Evolutionary conservation across 768 basidiomycete species (phyloP).

Genomic region (Phlebiopsis flavidoalba): DNA sequence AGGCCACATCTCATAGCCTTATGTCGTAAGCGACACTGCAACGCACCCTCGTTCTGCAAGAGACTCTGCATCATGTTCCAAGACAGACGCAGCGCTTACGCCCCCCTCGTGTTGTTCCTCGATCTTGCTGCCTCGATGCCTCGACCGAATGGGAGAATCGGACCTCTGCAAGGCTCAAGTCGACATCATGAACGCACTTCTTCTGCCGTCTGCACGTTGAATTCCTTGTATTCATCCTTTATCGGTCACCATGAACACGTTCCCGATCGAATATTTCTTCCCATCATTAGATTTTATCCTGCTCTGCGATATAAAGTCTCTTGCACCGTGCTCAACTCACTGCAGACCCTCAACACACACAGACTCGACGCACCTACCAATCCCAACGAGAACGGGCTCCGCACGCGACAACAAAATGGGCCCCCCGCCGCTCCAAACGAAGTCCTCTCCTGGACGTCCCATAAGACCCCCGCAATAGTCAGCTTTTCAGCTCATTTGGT

Average conservation of each 20-base stretch:
- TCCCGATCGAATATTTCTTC: slow-evolving; percentile 58
- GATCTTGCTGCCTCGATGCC: slow-evolving; percentile 60
- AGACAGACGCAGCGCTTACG: slow-evolving; percentile 40
- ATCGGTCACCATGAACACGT: slow-evolving; percentile 75
- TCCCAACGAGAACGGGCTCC: slow-evolving; percentile 22
- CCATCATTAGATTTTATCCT: slow-evolving; percentile 49
- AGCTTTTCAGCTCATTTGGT: slow-evolving; percentile 78
- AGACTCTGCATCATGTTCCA: slow-evolving; percentile 16
- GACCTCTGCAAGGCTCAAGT: slow-evolving; percentile 52
- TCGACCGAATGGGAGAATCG: slow-evolving; percentile 50
- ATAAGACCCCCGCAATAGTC: slow-evolving; percentile 80
- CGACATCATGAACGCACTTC: slow-evolving; percentile 51
- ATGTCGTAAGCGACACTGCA: slow-evolving; percentile 12
- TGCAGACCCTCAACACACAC: slow-evolving; percentile 18
- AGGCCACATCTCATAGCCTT: slow-evolving; percentile 9
- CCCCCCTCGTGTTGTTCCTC: slow-evolving; percentile 60
- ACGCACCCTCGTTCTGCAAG: slow-evolving; percentile 19
- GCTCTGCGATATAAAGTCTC: slow-evolving; percentile 48
- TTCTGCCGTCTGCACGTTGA: slow-evolving; percentile 70
- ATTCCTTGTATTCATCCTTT: slow-evolving; percentile 60
- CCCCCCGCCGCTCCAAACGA: slow-evolving; percentile 47
- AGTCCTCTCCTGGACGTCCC: slow-evolving; percentile 82
- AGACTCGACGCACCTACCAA: slow-evolving; percentile 14
- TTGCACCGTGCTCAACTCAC: slow-evolving; percentile 15
- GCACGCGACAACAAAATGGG: slow-evolving; percentile 31